phyloP scores from a whole-genome alignment of 257 asterid species.

The Echites panduratus region DNA sequence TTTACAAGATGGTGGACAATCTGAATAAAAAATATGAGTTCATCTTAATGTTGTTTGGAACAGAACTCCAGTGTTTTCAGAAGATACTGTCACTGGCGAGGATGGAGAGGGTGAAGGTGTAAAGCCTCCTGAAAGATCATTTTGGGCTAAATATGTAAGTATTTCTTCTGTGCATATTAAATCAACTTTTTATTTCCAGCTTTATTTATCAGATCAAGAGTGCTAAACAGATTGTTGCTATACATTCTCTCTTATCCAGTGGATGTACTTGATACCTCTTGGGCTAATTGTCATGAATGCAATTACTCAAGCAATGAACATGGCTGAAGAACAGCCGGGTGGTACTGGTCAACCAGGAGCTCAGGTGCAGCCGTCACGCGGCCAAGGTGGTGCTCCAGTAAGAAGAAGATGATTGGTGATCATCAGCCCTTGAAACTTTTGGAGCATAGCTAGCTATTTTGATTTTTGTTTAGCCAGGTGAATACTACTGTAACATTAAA shows the following conservation, averaged over 20 bases:
- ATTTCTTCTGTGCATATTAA: background rate
- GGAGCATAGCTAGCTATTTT: background rate
- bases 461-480: background rate
- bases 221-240: background rate
- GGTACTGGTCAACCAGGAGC: conserved; percentile 58
- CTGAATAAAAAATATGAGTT: background rate
- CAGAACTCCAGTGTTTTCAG: conserved; percentile 88
- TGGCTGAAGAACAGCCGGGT: conserved; percentile 76
- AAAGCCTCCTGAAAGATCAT: conserved; percentile 77
- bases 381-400: conserved; percentile 60
- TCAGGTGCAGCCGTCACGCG: conserved; percentile 60
- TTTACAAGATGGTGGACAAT: background rate
- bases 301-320: conserved; percentile 89
- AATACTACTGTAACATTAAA: background rate
- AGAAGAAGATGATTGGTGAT: conserved; percentile 62
- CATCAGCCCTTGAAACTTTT: background rate
- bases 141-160: conserved; percentile 99
- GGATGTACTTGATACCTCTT: conserved; percentile 97
- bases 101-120: conserved; percentile 65
- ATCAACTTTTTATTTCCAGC: conserved; percentile 1
- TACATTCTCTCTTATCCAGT: conserved; percentile 38
- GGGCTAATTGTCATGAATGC: conserved; percentile 94
- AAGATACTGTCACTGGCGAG: conserved; percentile 54
- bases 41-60: conserved; percentile 10
- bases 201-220: background rate